phyloP scores from a whole-genome alignment of 1,284 basidiomycete genomes.

The Fomitopsis schrenkii region DNA sequence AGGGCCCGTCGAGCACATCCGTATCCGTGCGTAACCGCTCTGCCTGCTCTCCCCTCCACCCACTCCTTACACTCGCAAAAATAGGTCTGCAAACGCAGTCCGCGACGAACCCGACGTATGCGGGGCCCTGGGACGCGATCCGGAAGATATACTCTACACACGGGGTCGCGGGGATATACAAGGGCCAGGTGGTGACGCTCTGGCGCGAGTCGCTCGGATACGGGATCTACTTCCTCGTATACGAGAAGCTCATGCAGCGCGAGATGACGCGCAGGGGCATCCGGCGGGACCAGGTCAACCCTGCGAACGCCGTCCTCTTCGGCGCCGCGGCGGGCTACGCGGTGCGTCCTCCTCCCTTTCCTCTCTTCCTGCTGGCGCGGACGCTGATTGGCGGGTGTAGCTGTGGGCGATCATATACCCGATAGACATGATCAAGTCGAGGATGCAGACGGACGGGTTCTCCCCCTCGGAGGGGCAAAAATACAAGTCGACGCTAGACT shows the following conservation, averaged over 20 bases:
- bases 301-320: constrained; percentile 76
- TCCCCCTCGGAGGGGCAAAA: constrained; percentile 68
- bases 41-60: constrained; percentile 1
- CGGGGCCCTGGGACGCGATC: constrained; percentile 85
- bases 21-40: constrained; percentile 71
- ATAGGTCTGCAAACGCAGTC: constrained; percentile 87
- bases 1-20: constrained; percentile 95
- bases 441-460: constrained; percentile 94
- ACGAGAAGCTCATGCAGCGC: constrained; percentile 89
- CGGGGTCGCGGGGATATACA: constrained; percentile 86
- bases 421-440: constrained; percentile 92
- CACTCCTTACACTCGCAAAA: not conserved
- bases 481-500: constrained; percentile 81
- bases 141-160: constrained; percentile 72
- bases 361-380: not conserved
- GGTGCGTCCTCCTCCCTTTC: constrained; percentile 39
- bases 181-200: constrained; percentile 90
- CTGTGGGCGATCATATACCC: constrained; percentile 87
- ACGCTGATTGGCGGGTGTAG: constrained; percentile 31
- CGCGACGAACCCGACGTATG: constrained; percentile 65
- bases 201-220: constrained; percentile 85
- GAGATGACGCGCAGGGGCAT: constrained; percentile 73
- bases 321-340: constrained; percentile 86
- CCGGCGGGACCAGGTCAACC: constrained; percentile 70
- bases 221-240: constrained; percentile 88